Percentiles rank a stretch among this genome's conserved stretches.
These are phyloP conservation scores for Cutaneotrichosporon mucoides DNA, from an alignment of 1,284 basidiomycete species.

Conservation along the genomic window DNA sequence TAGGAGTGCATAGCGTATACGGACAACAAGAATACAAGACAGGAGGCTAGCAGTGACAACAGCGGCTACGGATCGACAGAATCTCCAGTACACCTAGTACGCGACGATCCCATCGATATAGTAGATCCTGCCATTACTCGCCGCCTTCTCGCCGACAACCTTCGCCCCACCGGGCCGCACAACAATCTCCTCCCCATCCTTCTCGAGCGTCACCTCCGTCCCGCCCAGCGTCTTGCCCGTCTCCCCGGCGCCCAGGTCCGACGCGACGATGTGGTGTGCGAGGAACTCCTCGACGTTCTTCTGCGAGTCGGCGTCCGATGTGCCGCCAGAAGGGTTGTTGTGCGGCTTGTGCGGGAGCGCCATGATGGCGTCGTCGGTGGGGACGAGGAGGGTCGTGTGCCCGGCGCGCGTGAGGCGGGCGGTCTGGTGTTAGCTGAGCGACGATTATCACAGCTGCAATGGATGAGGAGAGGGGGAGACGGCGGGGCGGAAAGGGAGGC, in stretches of 20 bases:
- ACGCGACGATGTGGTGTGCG: conserved; percentile 38
- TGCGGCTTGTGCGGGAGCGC: conserved; percentile 42
- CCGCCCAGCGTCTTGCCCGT: conserved; percentile 28
- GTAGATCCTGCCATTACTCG: conserved; percentile 42
- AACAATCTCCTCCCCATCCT: conserved; percentile 24
- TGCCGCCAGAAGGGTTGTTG: conserved; percentile 20
- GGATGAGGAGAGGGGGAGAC: too few species aligned
- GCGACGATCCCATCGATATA: conserved; percentile 37
- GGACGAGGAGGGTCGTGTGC: conserved; percentile 43
- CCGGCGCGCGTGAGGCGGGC: conserved; percentile 20
- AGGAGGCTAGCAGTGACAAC: too few species aligned
- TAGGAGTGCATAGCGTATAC: not conserved
- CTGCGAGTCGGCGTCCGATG: conserved; percentile 21
- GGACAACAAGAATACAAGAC: not conserved
- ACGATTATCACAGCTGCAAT: too few species aligned
- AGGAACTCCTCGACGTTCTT: conserved; percentile 40
- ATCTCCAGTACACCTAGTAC: conserved; percentile 9
- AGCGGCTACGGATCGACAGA: too few species aligned
- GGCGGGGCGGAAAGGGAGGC: too few species aligned
- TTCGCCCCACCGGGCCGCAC: conserved; percentile 41
- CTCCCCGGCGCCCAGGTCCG: conserved; percentile 15
- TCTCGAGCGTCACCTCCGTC: conserved; percentile 25
- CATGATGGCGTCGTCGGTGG: conserved; percentile 43
- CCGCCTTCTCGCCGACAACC: conserved; percentile 37
- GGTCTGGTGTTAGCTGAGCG: conserved; percentile 21